Base-by-base conservation (phyloP, 768 basidiomycete species). In the Nidularia pulvinata region DNA sequence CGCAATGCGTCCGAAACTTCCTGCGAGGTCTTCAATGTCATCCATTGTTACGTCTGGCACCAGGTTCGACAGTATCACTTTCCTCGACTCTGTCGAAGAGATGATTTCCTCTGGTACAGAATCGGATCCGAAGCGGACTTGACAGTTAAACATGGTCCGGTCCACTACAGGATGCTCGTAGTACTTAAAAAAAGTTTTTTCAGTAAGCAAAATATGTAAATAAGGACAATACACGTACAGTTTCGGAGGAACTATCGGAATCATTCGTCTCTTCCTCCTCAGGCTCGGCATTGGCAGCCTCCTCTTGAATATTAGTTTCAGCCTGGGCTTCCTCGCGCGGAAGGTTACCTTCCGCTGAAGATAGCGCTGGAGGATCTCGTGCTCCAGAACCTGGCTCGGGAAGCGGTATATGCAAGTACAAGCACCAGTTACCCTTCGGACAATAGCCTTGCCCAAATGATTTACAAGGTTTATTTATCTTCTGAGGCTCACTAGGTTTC, bases 11-110 rank as follows among this genome's bases (percentile, higher is more conserved):
- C 73, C 77, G 54, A 69, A 71, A 7, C 52, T 55, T 9, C 61
- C 49, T n/a, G 65, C 61, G 5, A 80, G 63, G 4, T 46, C 52
- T n/a, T 56, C 54, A 19, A 79, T 55, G 19, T 74, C 72, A 9
- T 57, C 47, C 37, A 61, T 51, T 33, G 66, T 49, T 30, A 68
- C 54, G 50, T 68, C 57, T 6, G 57, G 25, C 11, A 79, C 75
- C 16, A 84, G 59, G 50, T 78, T 76, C 11, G 70, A 69, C 7
- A 84, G 55, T 32, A 74, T 53, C 42, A 81, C 57, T 33, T 60
- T 65, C 11, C 50, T 58, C 2, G 76, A 73, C 51, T 81, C 78
- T 6, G 73, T 72, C 1, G 68, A 61, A 2, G 78, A 76, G 49
- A 60, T 57, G 34, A 80, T 59, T 7, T 61, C 36, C 13, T 58